These are phyloP conservation scores for Solanum piurae DNA, from an alignment of 257 asterid genomes.

Conservation along the genomic window DNA sequence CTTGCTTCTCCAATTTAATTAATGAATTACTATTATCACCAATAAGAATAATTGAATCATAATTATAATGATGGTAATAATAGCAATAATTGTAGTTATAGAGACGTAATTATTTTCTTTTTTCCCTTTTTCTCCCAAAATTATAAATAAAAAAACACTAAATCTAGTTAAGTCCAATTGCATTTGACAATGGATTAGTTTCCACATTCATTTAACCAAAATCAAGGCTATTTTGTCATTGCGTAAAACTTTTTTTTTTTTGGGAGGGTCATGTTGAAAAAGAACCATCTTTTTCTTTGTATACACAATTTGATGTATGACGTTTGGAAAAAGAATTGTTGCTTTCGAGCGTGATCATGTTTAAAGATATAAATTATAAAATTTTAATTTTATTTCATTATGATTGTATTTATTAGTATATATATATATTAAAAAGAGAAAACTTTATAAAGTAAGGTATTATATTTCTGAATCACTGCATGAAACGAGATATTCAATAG, in stretches of 20 bases:
- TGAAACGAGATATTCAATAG: too few species aligned
- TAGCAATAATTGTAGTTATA: neutral
- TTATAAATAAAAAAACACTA: neutral
- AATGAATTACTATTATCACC: neutral
- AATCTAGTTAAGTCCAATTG: neutral
- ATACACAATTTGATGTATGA: neutral
- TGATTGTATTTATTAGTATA: too few species aligned
- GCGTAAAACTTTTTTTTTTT: neutral
- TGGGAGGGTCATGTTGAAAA: too few species aligned
- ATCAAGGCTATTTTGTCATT: neutral
- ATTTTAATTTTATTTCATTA: too few species aligned
- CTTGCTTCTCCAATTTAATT: neutral
- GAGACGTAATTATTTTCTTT: neutral
- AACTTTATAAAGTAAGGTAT: too few species aligned
- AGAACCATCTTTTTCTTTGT: neutral
- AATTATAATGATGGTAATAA: neutral
- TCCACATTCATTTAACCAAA: neutral
- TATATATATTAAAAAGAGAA: too few species aligned
- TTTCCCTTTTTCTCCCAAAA: neutral
- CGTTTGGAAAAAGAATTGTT: neutral
- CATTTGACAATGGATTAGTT: neutral
- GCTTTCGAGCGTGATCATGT: neutral
- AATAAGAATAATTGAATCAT: neutral
- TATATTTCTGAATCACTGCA: too few species aligned
- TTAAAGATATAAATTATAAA: neutral